Evolutionary conservation across 164 flowering plant species (phyloP).

Genomic region (Nymphaea thermarum): DNA sequence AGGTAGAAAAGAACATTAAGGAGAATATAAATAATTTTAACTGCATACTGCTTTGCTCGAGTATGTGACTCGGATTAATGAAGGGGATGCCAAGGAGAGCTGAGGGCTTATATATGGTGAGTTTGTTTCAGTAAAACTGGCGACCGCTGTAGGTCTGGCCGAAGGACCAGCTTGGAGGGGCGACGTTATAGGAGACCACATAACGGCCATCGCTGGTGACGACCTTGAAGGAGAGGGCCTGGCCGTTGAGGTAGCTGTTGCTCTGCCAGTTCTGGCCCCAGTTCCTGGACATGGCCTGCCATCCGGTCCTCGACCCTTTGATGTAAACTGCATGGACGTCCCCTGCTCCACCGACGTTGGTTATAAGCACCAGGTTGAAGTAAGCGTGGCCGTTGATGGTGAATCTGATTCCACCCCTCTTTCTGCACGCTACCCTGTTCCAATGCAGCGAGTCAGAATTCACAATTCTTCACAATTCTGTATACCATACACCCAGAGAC

Average conservation of each 20-base stretch:
- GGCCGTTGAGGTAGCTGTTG: constrained; percentile 54
- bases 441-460: not conserved
- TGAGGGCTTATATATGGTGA: too few species aligned
- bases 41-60: too few species aligned
- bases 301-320: constrained; percentile 60
- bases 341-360: constrained; percentile 84
- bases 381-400: constrained; percentile 67
- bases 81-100: too few species aligned
- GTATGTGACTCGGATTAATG: too few species aligned
- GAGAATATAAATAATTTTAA: too few species aligned
- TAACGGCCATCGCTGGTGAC: constrained; percentile 55
- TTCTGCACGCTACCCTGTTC: constrained; percentile 55
- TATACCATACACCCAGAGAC: too few species aligned
- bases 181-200: constrained; percentile 39
- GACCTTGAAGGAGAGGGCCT: constrained; percentile 63
- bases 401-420: constrained; percentile 70
- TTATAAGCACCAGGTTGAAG: constrained; percentile 66
- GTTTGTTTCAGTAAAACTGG: constrained; percentile 26
- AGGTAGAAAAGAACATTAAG: too few species aligned
- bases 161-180: constrained; percentile 56
- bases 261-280: constrained; percentile 94
- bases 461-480: too few species aligned
- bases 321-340: constrained; percentile 48
- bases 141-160: constrained; percentile 65
- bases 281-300: constrained; percentile 76